Base-by-base conservation (phyloP, 1,284 basidiomycete species). In the Trichosporon inkin region DNA sequence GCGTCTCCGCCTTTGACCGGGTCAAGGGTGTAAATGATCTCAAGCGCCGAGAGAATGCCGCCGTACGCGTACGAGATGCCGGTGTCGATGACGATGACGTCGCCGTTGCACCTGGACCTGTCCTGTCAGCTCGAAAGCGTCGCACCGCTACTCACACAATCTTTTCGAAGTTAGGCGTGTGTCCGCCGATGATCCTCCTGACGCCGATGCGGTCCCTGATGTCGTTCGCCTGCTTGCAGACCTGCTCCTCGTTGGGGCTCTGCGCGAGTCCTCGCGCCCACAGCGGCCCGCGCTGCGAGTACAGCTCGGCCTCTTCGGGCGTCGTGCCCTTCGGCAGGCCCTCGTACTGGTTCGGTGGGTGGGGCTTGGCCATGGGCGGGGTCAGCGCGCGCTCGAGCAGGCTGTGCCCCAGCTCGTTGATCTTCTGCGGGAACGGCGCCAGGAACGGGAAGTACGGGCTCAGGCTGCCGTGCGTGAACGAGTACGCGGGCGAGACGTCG, bases 1-100 rank as follows among this genome's bases (percentile, higher is more conserved):
- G 36, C 53, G 24, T 44, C 28, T 32, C 28, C 55, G 17, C 24
- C 28, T 14, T 47, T 35, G 1, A 57, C 53, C 3, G 60, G 58
- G 4, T 56, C 60, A n/a, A 94, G 81, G 1, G 85, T 86, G 76
- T 95, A 94, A 37, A 87, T 82, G 58, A 96, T 86, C 22, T 89
- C 89, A 14, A 96, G 79, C 1, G 92, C 91, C 0, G 91, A 92
- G 6, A 94, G 80, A 0, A 85, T 85, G 10, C 93, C 93, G n/a
- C 91, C 91, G 70, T 96, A 97, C 1, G 92, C 92, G 71, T 88
- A 88, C 1, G 92, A 93, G 60, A 96, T 95, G 37, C 92, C 91
- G n/a, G 81, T 82, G 72, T 96, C 93, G 56, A 97, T 95, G 66
- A 96, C 88, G 67, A 96, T 87, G 56, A 96, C 84, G 67, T 88